phyloP scores from a whole-genome alignment of 306 rosid species.

The Castanopsis chinensis region DNA sequence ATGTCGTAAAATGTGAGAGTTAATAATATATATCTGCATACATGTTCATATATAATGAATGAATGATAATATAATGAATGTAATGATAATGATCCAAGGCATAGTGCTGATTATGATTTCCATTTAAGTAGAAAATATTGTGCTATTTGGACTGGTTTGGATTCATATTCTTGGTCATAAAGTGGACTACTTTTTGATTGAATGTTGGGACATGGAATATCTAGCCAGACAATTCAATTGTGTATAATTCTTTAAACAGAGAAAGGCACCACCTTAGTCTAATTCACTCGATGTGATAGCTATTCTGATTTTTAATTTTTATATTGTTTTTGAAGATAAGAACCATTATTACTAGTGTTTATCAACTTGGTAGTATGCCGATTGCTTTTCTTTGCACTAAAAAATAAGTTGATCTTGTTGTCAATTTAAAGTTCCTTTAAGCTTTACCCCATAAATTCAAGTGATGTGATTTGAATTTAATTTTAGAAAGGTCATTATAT shows the following conservation, averaged over 20 bases:
- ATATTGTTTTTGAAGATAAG: background rate
- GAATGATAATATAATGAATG: too few relatives aligned
- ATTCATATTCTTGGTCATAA: background rate
- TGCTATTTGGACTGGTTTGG: background rate
- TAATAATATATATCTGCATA: too few relatives aligned
- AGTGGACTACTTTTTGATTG: background rate
- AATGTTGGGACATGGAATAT: background rate
- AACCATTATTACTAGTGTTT: background rate
- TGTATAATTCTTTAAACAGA: background rate
- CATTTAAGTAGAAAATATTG: too few relatives aligned
- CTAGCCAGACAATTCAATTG: background rate
- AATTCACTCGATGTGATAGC: background rate
- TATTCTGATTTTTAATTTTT: too few relatives aligned
- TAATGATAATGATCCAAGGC: too few relatives aligned
- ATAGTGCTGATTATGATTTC: too few relatives aligned
- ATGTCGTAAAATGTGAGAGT: too few relatives aligned
- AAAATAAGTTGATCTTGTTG: background rate
- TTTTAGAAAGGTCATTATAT: too few relatives aligned
- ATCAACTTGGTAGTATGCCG: background rate
- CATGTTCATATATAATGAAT: too few relatives aligned
- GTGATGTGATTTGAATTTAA: background rate
- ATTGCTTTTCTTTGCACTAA: background rate
- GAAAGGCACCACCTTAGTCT: background rate
- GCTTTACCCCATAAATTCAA: background rate
- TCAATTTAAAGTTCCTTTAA: background rate